Evolutionary conservation across 495 filamentous ascomycete genomes (phyloP).

Genomic region (Talaromyces liani): DNA sequence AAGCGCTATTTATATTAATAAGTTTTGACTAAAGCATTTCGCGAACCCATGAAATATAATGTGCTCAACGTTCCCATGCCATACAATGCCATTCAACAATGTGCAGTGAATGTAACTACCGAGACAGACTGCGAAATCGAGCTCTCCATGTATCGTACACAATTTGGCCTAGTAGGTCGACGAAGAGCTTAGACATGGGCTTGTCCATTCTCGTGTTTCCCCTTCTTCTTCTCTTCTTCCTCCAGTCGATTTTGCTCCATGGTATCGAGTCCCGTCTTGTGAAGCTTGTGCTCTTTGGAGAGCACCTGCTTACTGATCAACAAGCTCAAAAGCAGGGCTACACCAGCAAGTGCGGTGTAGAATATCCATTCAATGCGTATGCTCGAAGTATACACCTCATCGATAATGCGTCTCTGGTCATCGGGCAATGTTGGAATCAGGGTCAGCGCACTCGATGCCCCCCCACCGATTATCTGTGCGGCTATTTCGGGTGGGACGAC

Average conservation of each 20-base stretch:
- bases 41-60: background rate
- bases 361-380: slow-evolving; percentile 62
- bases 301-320: slow-evolving; percentile 49
- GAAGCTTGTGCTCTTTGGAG: slow-evolving; percentile 50
- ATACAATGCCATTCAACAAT: slow-evolving; percentile 3
- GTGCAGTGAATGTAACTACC: background rate
- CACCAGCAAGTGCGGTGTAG: slow-evolving; percentile 47
- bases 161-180: background rate
- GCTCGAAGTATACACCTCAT: slow-evolving; percentile 45
- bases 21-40: background rate
- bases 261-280: slow-evolving; percentile 52
- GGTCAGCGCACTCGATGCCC: slow-evolving; percentile 6
- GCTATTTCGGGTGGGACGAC: slow-evolving; percentile 27
- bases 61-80: slow-evolving; percentile 1
- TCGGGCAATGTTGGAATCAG: slow-evolving; percentile 44
- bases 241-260: slow-evolving; percentile 29
- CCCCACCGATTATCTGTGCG: slow-evolving; percentile 13
- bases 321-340: slow-evolving; percentile 46
- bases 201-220: slow-evolving; percentile 1
- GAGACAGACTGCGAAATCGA: background rate
- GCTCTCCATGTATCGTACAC: background rate
- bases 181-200: background rate
- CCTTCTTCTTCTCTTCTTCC: slow-evolving; percentile 8
- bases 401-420: slow-evolving; percentile 37
- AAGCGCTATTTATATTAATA: background rate